Percentiles rank a stretch among this genome's conserved stretches.
phyloP scores from a whole-genome alignment of 345 rosid species.

The Populus deltoides region DNA sequence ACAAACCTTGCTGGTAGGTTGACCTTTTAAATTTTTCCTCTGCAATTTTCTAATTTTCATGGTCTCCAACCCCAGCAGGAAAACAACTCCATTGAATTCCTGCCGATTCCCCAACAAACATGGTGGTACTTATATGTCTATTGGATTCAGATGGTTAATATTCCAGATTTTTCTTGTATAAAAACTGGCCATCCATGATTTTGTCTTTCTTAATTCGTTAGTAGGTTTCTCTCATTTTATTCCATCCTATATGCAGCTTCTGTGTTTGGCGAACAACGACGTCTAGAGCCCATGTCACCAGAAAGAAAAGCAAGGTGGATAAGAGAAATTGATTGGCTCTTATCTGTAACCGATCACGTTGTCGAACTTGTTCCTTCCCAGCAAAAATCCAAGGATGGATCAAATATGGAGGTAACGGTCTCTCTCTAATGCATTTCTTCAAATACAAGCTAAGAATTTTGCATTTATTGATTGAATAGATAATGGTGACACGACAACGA shows the following conservation, averaged over 20 bases:
- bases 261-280: slow-evolving; percentile 42
- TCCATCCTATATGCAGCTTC: slow-evolving; percentile 33
- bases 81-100: not conserved
- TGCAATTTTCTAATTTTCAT: not conserved
- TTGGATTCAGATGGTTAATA: not conserved
- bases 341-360: slow-evolving; percentile 39
- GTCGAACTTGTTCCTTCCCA: slow-evolving; percentile 47
- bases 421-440: not conserved
- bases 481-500: slow-evolving; percentile 80
- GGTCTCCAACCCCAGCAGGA: not conserved
- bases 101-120: not conserved
- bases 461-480: slow-evolving; percentile 35
- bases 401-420: slow-evolving; percentile 28
- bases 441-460: not conserved
- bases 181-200: not conserved
- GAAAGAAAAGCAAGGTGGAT: slow-evolving; percentile 44
- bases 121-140: not conserved
- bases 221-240: not conserved
- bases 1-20: slow-evolving; percentile 45
- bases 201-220: not conserved
- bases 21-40: not conserved
- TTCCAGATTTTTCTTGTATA: not conserved
- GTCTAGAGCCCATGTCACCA: slow-evolving; percentile 40
- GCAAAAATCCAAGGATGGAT: slow-evolving; percentile 36
- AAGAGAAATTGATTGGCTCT: slow-evolving; percentile 41